phyloP scores from a whole-genome alignment of 257 asterid genomes.

The Solanum pinnatisectum region DNA sequence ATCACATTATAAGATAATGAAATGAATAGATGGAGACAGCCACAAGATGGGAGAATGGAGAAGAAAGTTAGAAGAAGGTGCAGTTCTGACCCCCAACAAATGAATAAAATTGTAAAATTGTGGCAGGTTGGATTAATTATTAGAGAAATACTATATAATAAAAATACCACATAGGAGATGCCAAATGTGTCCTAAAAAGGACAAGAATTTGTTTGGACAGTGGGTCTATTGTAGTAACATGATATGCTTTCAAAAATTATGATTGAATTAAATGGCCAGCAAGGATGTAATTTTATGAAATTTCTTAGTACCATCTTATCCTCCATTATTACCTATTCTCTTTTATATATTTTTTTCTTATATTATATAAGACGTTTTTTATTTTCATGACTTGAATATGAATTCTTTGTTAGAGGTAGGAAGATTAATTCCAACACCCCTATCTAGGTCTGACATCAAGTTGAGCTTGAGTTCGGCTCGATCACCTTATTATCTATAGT shows the following conservation, averaged over 20 bases:
- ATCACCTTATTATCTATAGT: neutral
- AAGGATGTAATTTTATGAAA: neutral
- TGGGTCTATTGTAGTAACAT: slow-evolving; percentile 17
- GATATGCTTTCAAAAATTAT: slow-evolving; percentile 11
- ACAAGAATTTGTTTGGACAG: slow-evolving; percentile 8
- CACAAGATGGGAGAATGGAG: neutral
- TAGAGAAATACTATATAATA: neutral
- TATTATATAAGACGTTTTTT: neutral
- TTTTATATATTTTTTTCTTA: neutral
- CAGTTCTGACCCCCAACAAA: neutral
- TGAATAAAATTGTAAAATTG: neutral
- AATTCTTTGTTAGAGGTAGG: neutral
- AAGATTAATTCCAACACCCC: neutral
- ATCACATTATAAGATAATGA: neutral
- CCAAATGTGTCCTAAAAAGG: slow-evolving; percentile 12
- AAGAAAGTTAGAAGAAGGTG: neutral
- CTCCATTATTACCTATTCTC: neutral
- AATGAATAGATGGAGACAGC: neutral
- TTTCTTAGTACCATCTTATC: neutral
- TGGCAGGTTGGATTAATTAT: neutral
- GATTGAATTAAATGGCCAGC: slow-evolving; percentile 10
- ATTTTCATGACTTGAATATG: neutral
- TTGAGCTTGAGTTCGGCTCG: neutral
- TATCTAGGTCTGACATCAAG: neutral
- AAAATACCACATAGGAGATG: slow-evolving; percentile 7